Evolutionary conservation across 768 basidiomycete species (phyloP), one percentile per base, ranked within the genome.

Genomic region (Panellus pusillus): DNA sequence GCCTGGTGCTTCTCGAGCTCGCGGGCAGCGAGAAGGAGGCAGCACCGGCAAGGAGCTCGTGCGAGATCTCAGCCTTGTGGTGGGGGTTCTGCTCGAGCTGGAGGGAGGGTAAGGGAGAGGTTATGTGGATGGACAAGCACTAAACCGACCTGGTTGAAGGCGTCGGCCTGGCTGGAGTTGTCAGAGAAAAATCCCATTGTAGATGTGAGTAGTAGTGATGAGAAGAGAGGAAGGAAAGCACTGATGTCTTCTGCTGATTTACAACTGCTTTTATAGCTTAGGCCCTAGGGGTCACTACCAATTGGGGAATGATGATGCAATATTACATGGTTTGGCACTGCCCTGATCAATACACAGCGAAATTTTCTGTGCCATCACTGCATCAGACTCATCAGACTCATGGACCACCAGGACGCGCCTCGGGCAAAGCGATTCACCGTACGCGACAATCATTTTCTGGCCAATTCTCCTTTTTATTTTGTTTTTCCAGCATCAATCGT

Each of bases 401-500:
- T 61, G 61, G 61, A 47, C 29, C 62, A 57, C 15, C 40, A 15
- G 35, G 65, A 64, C 53, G 64, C 65, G 36, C 72, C 66, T 40
- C 71, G 72, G 5, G 67, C 70, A 5, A 83, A 81, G 61, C 72
- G 81, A 15, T 82, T 82, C 68, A 82, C 79, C 69, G 81, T 79
- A 31, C 2, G 63, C 2, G 63, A 38, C 19, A 32, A 17, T 35
- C 52, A 11, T 7, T 20, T 9, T 28, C 24, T 20, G 31, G 13
- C n/a, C 6, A 12, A 15, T 42, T 14, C 6, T 49, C 50, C 8
- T 53, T 20, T 42, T 1, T 4, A 8, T 46, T 31, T 35, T 6
- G 14, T 14, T 29, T 35, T 31, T 28, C 9, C 62, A 91, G 89
- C 79, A 90, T 66, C 84, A 89, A 72, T 91, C 89, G 0, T 86